These are phyloP conservation scores for Luvunga scandens DNA, from an alignment of 345 rosid genomes.

Conservation along the genomic window DNA sequence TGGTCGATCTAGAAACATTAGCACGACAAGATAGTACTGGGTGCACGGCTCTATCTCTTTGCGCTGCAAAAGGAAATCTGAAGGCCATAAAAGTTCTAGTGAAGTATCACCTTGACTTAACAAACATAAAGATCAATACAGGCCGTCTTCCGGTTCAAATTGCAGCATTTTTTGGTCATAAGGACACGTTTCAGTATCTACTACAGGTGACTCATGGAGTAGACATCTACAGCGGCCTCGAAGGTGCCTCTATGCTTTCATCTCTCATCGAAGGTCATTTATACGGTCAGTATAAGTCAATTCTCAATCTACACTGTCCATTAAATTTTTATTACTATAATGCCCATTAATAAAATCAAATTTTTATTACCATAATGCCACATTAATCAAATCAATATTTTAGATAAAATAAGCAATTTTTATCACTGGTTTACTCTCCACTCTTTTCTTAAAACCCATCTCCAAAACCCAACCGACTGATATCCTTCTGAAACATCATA, in stretches of 20 bases:
- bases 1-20: not conserved
- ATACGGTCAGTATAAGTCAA: not conserved
- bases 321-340: too few species aligned
- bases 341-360: too few species aligned
- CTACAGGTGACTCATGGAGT: not conserved
- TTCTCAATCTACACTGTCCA: too few species aligned
- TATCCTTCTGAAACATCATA: too few species aligned
- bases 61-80: not conserved
- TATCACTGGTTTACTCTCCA: too few species aligned
- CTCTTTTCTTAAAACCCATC: too few species aligned
- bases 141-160: not conserved
- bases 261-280: not conserved
- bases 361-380: too few species aligned
- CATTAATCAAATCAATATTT: too few species aligned
- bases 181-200: not conserved
- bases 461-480: too few species aligned
- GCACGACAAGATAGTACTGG: not conserved
- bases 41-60: accelerated
- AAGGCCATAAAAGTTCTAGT: not conserved
- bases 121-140: too few species aligned
- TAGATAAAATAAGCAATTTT: too few species aligned
- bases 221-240: not conserved
- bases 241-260: not conserved
- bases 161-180: not conserved
- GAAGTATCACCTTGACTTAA: not conserved